Evolutionary conservation across 192 early-diverging fungal genomes (phyloP).

Genomic region (Linnemannia exigua): DNA sequence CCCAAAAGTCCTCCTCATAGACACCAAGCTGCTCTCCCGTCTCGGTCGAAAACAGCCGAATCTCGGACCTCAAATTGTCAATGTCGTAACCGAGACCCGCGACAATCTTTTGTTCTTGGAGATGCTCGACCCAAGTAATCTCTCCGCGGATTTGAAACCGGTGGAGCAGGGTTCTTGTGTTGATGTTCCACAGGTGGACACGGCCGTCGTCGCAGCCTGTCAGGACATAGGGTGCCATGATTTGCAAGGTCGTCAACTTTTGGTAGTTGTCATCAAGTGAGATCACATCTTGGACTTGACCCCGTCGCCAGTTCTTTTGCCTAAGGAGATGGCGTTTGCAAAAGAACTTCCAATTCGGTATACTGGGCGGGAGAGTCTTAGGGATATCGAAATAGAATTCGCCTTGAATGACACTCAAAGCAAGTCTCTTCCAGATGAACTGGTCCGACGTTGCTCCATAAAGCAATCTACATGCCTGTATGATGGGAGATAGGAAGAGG

Average conservation of each 20-base stretch:
- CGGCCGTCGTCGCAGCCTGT: slow-evolving; percentile 49
- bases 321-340: slow-evolving; percentile 47
- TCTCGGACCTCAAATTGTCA: slow-evolving; percentile 39
- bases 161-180: slow-evolving; percentile 30
- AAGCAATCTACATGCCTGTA: slow-evolving; percentile 38
- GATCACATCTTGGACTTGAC: slow-evolving; percentile 50
- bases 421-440: slow-evolving; percentile 45
- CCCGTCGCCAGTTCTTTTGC: slow-evolving; percentile 45
- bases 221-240: slow-evolving; percentile 48
- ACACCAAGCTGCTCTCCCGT: slow-evolving; percentile 41
- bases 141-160: slow-evolving; percentile 47
- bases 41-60: slow-evolving; percentile 53
- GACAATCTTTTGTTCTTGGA: slow-evolving; percentile 44
- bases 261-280: slow-evolving; percentile 46
- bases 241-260: slow-evolving; percentile 49
- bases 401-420: slow-evolving; percentile 47
- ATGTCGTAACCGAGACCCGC: slow-evolving; percentile 48
- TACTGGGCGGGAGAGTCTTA: slow-evolving; percentile 32
- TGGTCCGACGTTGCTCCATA: slow-evolving; percentile 52
- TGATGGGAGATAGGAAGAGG: not conserved
- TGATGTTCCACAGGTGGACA: slow-evolving; percentile 50
- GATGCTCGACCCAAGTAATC: slow-evolving; percentile 55
- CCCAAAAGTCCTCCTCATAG: slow-evolving; percentile 51
- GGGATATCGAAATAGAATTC: slow-evolving; percentile 57
- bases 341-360: slow-evolving; percentile 53